phyloP scores from a whole-genome alignment of 805 yeast species.

The Lipomyces kockii region DNA sequence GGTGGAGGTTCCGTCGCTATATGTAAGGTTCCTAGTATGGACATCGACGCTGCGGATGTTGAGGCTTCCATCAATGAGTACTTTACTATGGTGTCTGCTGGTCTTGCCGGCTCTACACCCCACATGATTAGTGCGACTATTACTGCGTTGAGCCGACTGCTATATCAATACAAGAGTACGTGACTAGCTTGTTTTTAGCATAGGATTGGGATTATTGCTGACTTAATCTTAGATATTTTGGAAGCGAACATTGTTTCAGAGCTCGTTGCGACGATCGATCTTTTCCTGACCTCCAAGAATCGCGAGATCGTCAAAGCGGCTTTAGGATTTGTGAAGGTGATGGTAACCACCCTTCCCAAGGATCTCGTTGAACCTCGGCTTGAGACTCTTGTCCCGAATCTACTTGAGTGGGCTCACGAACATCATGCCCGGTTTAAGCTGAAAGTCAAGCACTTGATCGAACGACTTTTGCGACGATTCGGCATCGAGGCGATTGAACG shows the following conservation, averaged over 20 bases:
- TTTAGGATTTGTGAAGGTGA: constrained; percentile 91
- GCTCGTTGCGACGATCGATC: constrained; percentile 81
- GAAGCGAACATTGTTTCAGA: constrained; percentile 67
- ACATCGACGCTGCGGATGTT: constrained; percentile 60
- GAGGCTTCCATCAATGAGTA: constrained; percentile 76
- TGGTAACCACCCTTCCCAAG: constrained; percentile 78
- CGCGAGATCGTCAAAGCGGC: constrained; percentile 94
- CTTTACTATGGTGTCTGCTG: constrained; percentile 93
- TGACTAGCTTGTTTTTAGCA: neutral
- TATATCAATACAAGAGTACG: constrained; percentile 64
- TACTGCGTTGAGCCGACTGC: constrained; percentile 83
- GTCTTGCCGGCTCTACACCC: constrained; percentile 89
- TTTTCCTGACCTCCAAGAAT: constrained; percentile 86
- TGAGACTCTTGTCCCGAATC: constrained; percentile 65
- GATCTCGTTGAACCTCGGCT: constrained; percentile 72
- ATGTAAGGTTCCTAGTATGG: constrained; percentile 69
- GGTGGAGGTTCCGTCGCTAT: constrained; percentile 67
- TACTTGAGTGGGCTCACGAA: constrained; percentile 92
- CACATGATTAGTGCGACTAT: constrained; percentile 98
- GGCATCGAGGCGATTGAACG: constrained; percentile 85
- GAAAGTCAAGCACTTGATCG: constrained; percentile 90
- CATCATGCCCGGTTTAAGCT: constrained; percentile 94
- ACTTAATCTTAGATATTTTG: constrained; percentile 58
- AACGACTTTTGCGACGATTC: constrained; percentile 85
- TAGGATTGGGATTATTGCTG: neutral